Evolutionary conservation across 805 yeast species (phyloP).

Genomic region (Spathaspora passalidarum): DNA sequence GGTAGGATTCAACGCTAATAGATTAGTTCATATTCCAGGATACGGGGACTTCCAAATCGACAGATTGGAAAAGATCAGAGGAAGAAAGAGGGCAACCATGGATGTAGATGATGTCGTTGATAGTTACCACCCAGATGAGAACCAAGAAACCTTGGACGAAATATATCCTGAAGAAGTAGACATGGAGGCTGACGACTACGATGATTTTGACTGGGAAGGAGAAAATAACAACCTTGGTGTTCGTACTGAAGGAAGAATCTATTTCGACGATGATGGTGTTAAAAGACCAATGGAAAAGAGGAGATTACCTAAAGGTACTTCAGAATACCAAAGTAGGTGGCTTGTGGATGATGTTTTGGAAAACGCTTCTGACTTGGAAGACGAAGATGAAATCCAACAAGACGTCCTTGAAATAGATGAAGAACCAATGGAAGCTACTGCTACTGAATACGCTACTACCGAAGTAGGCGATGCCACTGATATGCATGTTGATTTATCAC

Average conservation of each 20-base stretch:
- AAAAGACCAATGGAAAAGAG: background rate
- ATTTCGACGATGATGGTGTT: slow-evolving; percentile 32
- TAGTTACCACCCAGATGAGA: slow-evolving; percentile 27
- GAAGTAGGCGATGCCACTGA: slow-evolving; percentile 53
- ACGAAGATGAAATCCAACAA: slow-evolving; percentile 31
- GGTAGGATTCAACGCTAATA: slow-evolving; percentile 70
- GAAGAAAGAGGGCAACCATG: slow-evolving; percentile 5
- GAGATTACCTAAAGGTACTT: slow-evolving; percentile 62
- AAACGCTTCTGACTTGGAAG: slow-evolving; percentile 43
- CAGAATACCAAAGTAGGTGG: slow-evolving; percentile 79
- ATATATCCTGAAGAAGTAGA: slow-evolving; percentile 54
- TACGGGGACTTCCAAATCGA: slow-evolving; percentile 83
- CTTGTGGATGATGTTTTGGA: slow-evolving; percentile 52
- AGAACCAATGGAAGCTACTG: slow-evolving; percentile 16
- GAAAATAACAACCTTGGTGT: slow-evolving; percentile 40
- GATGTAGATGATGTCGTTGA: slow-evolving; percentile 23
- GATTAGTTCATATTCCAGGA: slow-evolving; percentile 83
- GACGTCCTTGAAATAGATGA: slow-evolving; percentile 22
- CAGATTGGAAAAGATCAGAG: slow-evolving; percentile 51
- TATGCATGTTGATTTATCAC: slow-evolving; percentile 66
- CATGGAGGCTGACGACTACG: slow-evolving; percentile 30
- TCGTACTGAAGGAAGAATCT: slow-evolving; percentile 54
- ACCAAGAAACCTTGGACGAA: slow-evolving; percentile 59
- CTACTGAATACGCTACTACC: slow-evolving; percentile 40
- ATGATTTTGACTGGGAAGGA: slow-evolving; percentile 30